These are phyloP conservation scores for Alternaria sp. DNA, from an alignment of 2,329 filamentous ascomycete species.

Conservation along the genomic window DNA sequence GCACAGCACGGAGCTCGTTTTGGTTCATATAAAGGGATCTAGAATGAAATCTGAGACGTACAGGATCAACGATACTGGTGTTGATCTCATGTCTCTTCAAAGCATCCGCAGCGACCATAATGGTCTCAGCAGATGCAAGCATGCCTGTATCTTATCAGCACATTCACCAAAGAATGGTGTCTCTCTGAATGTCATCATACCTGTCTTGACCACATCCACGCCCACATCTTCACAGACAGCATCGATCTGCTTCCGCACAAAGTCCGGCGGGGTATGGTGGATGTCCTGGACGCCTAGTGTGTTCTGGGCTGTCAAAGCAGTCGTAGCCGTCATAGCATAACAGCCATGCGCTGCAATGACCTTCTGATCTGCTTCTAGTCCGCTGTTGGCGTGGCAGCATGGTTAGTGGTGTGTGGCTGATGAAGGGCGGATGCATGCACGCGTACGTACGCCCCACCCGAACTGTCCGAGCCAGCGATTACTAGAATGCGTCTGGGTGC, in stretches of 20 bases:
- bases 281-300: conserved; percentile 83
- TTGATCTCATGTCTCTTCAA: conserved; percentile 64
- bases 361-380: conserved; percentile 94
- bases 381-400: conserved; percentile 59
- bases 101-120: conserved; percentile 70
- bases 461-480: conserved; percentile 89
- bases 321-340: conserved; percentile 96
- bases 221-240: conserved; percentile 83
- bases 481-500: conserved; percentile 67
- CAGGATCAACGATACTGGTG: conserved; percentile 75
- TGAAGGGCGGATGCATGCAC: conserved; percentile 18
- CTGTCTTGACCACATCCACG: conserved; percentile 89
- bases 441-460: conserved; percentile 83
- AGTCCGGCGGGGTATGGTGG: conserved; percentile 76
- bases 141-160: conserved; percentile 65
- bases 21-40: background rate
- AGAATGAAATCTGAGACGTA: conserved; percentile 50
- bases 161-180: background rate
- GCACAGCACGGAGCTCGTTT: background rate
- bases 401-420: conserved; percentile 24
- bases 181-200: conserved; percentile 53
- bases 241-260: conserved; percentile 85
- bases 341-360: conserved; percentile 89
- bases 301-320: conserved; percentile 95
- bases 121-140: conserved; percentile 75